phyloP scores from a whole-genome alignment of 306 rosid species.

The Rosa lucieae region DNA sequence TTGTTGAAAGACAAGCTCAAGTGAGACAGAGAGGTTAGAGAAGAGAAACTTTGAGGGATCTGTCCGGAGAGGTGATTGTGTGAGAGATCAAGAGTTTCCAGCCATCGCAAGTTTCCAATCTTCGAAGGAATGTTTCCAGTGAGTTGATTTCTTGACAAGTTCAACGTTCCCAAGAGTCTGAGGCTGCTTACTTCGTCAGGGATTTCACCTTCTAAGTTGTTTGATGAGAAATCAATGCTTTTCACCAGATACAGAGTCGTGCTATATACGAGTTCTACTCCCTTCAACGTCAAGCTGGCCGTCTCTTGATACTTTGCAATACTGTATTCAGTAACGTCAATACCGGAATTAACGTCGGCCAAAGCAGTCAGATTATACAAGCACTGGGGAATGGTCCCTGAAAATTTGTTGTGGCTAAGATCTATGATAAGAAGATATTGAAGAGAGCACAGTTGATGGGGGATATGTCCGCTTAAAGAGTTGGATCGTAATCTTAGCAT shows the following conservation, averaged over 20 bases:
- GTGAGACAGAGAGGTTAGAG: constrained; percentile 3
- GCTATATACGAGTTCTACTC: neutral
- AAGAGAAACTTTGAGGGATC: constrained; percentile 12
- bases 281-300: neutral
- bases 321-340: too few species aligned
- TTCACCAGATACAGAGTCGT: too few species aligned
- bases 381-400: neutral
- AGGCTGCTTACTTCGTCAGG: constrained; percentile 5
- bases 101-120: neutral
- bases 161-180: neutral
- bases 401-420: neutral
- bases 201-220: constrained; percentile 17
- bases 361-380: neutral
- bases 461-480: neutral
- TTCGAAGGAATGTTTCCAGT: constrained; percentile 15
- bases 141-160: constrained; percentile 14
- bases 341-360: too few species aligned
- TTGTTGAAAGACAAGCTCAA: constrained; percentile 18
- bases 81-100: constrained; percentile 4
- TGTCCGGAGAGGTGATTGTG: neutral
- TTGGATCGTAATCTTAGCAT: neutral
- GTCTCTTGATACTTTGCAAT: neutral
- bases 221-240: constrained; percentile 7
- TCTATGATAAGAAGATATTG: neutral
- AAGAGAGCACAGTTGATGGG: neutral